Evolutionary conservation across 345 rosid species (phyloP).

Genomic region (Anastatica hierochuntica): DNA sequence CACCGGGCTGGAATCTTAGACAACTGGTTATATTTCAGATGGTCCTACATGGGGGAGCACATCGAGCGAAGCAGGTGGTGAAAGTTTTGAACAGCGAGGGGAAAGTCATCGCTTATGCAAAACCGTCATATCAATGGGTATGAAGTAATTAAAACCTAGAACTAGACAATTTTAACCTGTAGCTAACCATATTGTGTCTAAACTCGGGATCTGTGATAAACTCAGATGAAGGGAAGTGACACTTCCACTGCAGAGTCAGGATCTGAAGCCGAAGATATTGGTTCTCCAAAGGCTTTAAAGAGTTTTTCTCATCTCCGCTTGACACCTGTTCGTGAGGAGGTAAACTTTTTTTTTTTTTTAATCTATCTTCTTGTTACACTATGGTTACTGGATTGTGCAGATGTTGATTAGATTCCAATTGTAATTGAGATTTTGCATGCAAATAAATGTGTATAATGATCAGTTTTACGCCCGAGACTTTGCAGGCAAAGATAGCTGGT

Average conservation of each 20-base stretch:
- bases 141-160: not conserved
- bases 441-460: not conserved
- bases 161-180: not conserved
- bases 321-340: conserved; percentile 99
- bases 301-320: conserved; percentile 78
- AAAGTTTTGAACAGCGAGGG: conserved; percentile 85
- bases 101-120: conserved; percentile 81
- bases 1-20: not conserved
- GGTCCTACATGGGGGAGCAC: conserved; percentile 70
- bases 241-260: conserved; percentile 99
- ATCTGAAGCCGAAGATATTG: conserved; percentile 92
- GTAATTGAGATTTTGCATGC: not conserved
- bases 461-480: not conserved
- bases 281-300: conserved; percentile 87
- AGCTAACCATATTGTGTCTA: not conserved
- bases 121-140: conserved; percentile 73
- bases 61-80: conserved; percentile 77
- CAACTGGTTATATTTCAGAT: conserved; percentile 39
- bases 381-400: not conserved
- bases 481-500: conserved; percentile 69
- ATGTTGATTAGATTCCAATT: not conserved
- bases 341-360: not conserved
- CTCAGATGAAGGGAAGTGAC: conserved; percentile 87
- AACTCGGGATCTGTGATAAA: conserved; percentile 5
- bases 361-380: conserved; percentile 1